Evolutionary conservation across 352 stramenopile genomes (phyloP).

Genomic region (Globisporangium perplexum): DNA sequence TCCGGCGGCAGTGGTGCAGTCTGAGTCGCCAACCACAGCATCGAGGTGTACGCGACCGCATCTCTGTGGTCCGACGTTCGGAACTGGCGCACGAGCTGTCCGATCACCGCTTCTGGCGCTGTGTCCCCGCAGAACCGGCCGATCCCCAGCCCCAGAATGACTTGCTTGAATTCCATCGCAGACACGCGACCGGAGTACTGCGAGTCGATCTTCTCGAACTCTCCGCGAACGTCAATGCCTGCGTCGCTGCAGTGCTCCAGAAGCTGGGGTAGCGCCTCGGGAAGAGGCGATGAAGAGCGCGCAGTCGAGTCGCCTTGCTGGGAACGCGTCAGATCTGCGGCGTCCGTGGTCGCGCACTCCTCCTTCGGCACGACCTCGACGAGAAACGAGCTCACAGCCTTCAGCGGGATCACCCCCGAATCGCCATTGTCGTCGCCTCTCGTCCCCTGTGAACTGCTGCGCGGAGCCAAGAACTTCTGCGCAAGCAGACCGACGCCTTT

Average conservation of each 20-base stretch:
- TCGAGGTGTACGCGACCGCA: conserved; percentile 30
- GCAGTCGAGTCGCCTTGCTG: neutral
- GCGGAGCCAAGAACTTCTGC: conserved; percentile 25
- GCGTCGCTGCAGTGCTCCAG: conserved; percentile 25
- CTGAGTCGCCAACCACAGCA: conserved; percentile 21
- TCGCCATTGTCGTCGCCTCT: neutral
- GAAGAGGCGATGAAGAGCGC: neutral
- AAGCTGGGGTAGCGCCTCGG: conserved; percentile 16
- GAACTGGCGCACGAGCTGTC: conserved; percentile 52
- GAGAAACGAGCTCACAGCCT: conserved; percentile 23
- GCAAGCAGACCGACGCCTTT: conserved; percentile 19
- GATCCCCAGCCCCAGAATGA: conserved; percentile 34
- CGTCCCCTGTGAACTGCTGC: neutral
- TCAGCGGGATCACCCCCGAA: conserved; percentile 22
- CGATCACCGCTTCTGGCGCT: conserved; percentile 33
- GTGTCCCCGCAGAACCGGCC: conserved; percentile 13
- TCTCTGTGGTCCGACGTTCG: conserved; percentile 21
- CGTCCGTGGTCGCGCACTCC: no score
- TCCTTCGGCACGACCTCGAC: conserved; percentile 8
- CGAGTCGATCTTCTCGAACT: conserved; percentile 43
- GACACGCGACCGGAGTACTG: conserved; percentile 35
- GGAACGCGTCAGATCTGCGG: neutral
- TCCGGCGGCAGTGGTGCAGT: conserved; percentile 1
- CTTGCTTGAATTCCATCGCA: conserved; percentile 50
- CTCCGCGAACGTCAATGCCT: conserved; percentile 40